A percentile compares a stretch with the other conserved stretches of the same genome.
phyloP scores from a whole-genome alignment of 2,329 filamentous ascomycete species.

The Penicillium aurantiogriseum region DNA sequence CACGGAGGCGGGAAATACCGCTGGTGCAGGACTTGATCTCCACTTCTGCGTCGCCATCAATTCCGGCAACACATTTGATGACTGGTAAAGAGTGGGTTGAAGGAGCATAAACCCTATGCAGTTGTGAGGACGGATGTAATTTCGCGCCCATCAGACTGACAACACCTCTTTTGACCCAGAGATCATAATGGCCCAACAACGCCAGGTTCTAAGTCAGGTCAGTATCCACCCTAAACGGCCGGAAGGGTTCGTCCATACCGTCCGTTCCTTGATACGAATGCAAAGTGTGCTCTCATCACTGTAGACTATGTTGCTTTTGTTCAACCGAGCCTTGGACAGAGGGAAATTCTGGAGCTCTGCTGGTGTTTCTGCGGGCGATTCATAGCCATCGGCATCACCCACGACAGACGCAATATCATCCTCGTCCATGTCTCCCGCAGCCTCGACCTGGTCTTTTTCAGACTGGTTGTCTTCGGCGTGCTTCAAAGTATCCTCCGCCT shows the following conservation, averaged over 20 bases:
- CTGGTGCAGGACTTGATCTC: slow-evolving; percentile 49
- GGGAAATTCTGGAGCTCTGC: slow-evolving; percentile 39
- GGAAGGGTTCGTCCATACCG: slow-evolving; percentile 27
- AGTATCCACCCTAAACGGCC: slow-evolving; percentile 11
- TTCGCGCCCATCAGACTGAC: slow-evolving; percentile 60
- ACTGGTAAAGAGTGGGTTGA: slow-evolving; percentile 57
- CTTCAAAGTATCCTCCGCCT: background rate
- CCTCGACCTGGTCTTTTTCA: slow-evolving; percentile 21
- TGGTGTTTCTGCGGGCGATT: slow-evolving; percentile 32
- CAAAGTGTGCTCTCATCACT: slow-evolving; percentile 39
- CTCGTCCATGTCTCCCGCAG: slow-evolving; percentile 22
- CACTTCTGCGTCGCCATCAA: slow-evolving; percentile 47
- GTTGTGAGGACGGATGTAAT: slow-evolving; percentile 45
- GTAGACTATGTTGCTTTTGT: slow-evolving; percentile 40
- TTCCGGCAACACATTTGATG: slow-evolving; percentile 47
- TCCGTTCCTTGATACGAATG: slow-evolving; percentile 41
- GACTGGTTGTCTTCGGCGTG: slow-evolving; percentile 6
- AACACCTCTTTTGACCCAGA: slow-evolving; percentile 57
- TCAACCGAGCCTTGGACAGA: slow-evolving; percentile 39
- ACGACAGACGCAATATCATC: slow-evolving; percentile 25
- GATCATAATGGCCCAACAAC: slow-evolving; percentile 54
- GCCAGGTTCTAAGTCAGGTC: slow-evolving; percentile 39
- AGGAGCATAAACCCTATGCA: slow-evolving; percentile 54
- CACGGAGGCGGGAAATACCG: slow-evolving; percentile 46
- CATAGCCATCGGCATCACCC: slow-evolving; percentile 32